Base-by-base conservation (phyloP, 345 rosid genomes). In the Populus euphratica region DNA sequence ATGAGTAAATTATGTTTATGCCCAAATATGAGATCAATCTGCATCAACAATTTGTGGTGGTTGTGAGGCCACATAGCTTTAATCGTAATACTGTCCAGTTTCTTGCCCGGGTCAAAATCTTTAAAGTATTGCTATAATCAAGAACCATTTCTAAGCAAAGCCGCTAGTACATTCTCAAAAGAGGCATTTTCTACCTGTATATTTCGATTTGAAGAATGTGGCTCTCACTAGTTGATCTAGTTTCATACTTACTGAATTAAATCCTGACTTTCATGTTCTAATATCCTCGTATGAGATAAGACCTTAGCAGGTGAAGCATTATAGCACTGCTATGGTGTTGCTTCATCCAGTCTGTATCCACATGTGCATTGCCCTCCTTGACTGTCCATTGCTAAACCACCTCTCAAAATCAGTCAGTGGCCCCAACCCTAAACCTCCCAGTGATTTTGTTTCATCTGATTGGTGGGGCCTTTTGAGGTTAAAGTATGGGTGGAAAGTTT, bases 221-320 rank as follows among this genome's bases (percentile, higher is more conserved):
- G 13, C 64, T 25, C 68, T 66, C 38, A 10, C 68, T 20, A 23
- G 59, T 29, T 61, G 36, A 31, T 61, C 5, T 73, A 5, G 56
- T 23, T 50, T 54, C 17, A 36, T 66, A 33, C 8, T 41, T 41
- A 59, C n/a, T 10, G 52, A n/a, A 59, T 67, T 67, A 70, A 69
- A 43, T 64, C 43, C 44, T 20, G 27, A 61, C 35, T 61, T 79
- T 68, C 67, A 41, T 36, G n/a, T 9, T n/a, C 29, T 3, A 5
- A 23, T 23, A n/a, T 3, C 63, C 64, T 59, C 29, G 14, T 29
- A n/a, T 59, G 64, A 33, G 69, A 29, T 65, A 10, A 7, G n/a
- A 65, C 69, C n/a, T 67, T 12, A 0, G 44, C 20, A 27, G 90
- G 79, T 86, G 82, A 85, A 69, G 71, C 81, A 72, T 82, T 74